phyloP scores from a whole-genome alignment of 1,139 yeast genomes.

The Torulaspora globosa region DNA sequence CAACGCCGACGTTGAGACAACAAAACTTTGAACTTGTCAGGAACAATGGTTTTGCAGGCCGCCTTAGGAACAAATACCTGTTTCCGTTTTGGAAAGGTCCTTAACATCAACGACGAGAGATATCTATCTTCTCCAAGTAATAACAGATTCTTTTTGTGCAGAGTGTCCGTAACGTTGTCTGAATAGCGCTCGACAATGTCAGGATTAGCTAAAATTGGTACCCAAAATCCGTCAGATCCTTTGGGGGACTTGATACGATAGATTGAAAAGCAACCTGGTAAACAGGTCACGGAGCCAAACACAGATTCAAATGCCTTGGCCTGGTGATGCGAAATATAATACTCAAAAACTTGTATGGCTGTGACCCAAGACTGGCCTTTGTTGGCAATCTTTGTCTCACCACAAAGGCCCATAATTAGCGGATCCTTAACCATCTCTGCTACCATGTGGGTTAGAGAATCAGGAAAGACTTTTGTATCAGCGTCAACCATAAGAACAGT shows the following conservation, averaged over 20 bases:
- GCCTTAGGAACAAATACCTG: conserved; percentile 95
- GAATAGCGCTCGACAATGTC: conserved; percentile 94
- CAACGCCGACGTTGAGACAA: conserved; percentile 96
- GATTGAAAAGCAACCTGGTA: conserved; percentile 97
- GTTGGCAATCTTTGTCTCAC: conserved; percentile 92
- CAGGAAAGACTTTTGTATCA: conserved; percentile 89
- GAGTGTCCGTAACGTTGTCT: conserved; percentile 80
- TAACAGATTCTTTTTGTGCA: conserved; percentile 84
- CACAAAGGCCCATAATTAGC: conserved; percentile 89
- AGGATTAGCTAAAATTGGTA: conserved; percentile 91
- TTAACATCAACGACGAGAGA: conserved; percentile 82
- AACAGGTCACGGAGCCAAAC: conserved; percentile 94
- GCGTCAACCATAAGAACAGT: conserved; percentile 94
- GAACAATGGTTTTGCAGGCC: conserved; percentile 90
- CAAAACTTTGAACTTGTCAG: conserved; percentile 73
- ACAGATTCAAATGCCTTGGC: conserved; percentile 95
- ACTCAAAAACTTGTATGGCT: conserved; percentile 92
- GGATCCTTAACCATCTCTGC: conserved; percentile 94
- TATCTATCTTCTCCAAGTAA: conserved; percentile 92
- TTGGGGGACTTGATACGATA: conserved; percentile 93
- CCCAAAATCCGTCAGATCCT: conserved; percentile 90
- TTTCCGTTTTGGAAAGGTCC: conserved; percentile 88
- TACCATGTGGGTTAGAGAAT: conserved; percentile 85
- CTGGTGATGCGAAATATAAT: conserved; percentile 93
- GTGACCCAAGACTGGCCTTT: conserved; percentile 88